Evolutionary conservation across 306 rosid genomes (phyloP).

Genomic region (Lotus japonicus): DNA sequence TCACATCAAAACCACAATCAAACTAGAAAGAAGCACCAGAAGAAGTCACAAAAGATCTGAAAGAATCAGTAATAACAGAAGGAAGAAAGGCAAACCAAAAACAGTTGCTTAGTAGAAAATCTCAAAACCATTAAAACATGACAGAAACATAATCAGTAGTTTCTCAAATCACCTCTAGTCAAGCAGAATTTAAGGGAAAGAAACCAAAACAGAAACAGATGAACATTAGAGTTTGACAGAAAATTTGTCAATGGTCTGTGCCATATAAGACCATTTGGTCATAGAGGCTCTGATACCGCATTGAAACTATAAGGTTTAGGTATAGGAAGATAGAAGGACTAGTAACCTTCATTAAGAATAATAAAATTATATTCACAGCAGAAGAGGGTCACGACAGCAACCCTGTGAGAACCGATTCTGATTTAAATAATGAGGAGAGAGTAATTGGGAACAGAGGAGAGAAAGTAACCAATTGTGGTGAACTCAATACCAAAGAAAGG

Average conservation of each 20-base stretch:
- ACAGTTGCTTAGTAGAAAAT: not conserved
- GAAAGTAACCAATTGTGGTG: not conserved
- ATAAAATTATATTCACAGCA: not conserved
- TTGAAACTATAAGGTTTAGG: not conserved
- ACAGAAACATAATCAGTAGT: not conserved
- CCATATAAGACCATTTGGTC: not conserved
- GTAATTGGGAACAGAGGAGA: not conserved
- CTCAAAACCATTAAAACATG: not conserved
- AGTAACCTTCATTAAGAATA: not conserved
- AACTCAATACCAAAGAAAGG: not conserved
- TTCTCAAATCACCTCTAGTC: not conserved
- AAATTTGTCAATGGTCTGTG: not conserved
- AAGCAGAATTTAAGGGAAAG: not conserved
- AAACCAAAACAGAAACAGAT: not conserved
- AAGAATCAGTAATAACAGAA: not conserved
- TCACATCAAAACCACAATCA: too few relatives aligned
- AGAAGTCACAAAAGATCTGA: too few relatives aligned
- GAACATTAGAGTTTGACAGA: not conserved
- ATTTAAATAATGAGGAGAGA: not conserved
- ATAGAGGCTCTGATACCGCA: not conserved
- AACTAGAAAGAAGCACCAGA: too few relatives aligned
- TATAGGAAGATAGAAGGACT: not conserved
- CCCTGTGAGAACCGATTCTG: not conserved
- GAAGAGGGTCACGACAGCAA: too few relatives aligned
- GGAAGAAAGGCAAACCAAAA: not conserved